Evolutionary conservation across 495 filamentous ascomycete species (phyloP).

Genomic region (Poronia punctata): DNA sequence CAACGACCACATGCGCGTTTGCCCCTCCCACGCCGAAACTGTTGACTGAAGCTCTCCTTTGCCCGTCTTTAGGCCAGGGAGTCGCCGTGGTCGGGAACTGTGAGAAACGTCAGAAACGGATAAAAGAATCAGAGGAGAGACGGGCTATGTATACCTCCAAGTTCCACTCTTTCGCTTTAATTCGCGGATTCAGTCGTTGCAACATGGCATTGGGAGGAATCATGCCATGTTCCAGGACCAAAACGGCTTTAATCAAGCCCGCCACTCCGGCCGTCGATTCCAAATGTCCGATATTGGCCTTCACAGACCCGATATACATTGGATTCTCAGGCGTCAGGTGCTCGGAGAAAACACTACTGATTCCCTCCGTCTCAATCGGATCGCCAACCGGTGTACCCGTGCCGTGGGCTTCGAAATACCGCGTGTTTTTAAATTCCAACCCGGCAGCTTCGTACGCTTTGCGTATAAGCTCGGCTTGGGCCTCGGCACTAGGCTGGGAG

Average conservation of each 20-base stretch:
- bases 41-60: constrained; percentile 41
- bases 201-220: constrained; percentile 33
- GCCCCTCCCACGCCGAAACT: constrained; percentile 51
- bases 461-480: constrained; percentile 40
- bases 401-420: constrained; percentile 37
- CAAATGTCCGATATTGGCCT: constrained; percentile 44
- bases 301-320: constrained; percentile 42
- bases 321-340: constrained; percentile 13
- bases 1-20: constrained; percentile 50
- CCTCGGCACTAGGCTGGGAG: constrained; percentile 34
- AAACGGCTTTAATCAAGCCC: constrained; percentile 40
- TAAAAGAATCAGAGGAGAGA: too few relatives aligned
- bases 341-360: constrained; percentile 20
- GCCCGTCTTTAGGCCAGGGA: constrained; percentile 17
- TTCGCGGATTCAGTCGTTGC: too few relatives aligned
- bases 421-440: constrained; percentile 19
- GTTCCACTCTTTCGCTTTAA: too few relatives aligned
- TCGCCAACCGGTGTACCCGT: constrained; percentile 50
- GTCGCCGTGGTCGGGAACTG: constrained; percentile 15
- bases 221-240: constrained; percentile 37
- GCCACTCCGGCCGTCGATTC: constrained; percentile 42
- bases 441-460: constrained; percentile 33
- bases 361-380: constrained; percentile 30
- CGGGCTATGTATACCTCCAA: too few relatives aligned
- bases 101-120: too few relatives aligned